Evolutionary conservation across 2,329 filamentous ascomycete species (phyloP).

Genomic region (Nemania diffusa): DNA sequence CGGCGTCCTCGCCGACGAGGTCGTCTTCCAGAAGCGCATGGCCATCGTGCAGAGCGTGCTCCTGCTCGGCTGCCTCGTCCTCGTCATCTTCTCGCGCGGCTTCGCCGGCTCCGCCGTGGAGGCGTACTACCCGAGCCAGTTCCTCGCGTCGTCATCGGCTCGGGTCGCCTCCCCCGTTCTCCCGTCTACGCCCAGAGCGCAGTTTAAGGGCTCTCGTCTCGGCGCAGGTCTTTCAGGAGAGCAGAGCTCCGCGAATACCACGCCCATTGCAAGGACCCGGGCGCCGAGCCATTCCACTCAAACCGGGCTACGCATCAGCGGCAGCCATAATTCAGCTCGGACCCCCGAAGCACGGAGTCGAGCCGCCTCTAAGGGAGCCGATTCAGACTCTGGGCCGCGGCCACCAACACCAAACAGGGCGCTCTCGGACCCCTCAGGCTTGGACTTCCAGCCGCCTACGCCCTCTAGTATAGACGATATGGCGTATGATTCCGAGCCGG

Average conservation of each 20-base stretch:
- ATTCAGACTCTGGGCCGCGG: constrained; percentile 22
- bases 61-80: constrained; percentile 83
- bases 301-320: background rate
- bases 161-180: constrained; percentile 44
- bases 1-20: constrained; percentile 91
- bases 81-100: constrained; percentile 82
- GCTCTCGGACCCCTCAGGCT: constrained; percentile 39
- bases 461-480: constrained; percentile 44
- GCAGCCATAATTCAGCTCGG: constrained; percentile 25
- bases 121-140: constrained; percentile 47
- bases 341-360: constrained; percentile 33
- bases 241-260: constrained; percentile 26
- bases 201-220: constrained; percentile 17
- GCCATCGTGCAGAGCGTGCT: constrained; percentile 91
- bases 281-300: constrained; percentile 19
- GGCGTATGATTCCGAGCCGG: constrained; percentile 50
- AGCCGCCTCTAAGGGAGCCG: constrained; percentile 23
- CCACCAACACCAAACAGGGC: constrained; percentile 39
- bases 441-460: constrained; percentile 43
- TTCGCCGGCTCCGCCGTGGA: constrained; percentile 48
- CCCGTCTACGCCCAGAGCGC: constrained; percentile 44
- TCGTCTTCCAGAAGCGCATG: constrained; percentile 88
- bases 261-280: constrained; percentile 16
- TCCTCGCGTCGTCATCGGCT: constrained; percentile 41
- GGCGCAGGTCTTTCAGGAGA: constrained; percentile 30